Conservation (phyloP, 108 stramenopile genomes). For the Ochromonas danica region DNA sequence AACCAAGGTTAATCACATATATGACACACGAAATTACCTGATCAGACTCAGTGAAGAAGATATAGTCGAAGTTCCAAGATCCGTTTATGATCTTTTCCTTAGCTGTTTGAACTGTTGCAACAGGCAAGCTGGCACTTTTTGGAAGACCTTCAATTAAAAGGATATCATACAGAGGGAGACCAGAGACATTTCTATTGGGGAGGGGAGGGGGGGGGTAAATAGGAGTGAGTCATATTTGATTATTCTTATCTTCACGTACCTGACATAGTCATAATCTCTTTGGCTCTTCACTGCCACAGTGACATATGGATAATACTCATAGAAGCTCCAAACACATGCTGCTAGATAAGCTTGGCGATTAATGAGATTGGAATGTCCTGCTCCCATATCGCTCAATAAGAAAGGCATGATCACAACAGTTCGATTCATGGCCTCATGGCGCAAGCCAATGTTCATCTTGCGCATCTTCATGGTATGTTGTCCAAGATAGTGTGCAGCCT, state of each 20-base stretch:
- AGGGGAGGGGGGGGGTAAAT: too few relatives aligned
- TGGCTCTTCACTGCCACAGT: neutral
- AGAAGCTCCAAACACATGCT: constrained; percentile 34
- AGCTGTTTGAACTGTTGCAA: constrained; percentile 10
- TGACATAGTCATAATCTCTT: constrained; percentile 4
- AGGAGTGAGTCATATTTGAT: too few relatives aligned
- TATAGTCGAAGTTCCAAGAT: constrained; percentile 5
- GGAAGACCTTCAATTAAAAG: neutral
- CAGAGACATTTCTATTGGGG: neutral
- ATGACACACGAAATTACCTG: neutral
- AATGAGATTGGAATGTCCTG: constrained; percentile 20
- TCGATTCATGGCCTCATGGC: neutral
- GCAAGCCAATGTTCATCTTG: neutral
- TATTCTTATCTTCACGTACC: neutral
- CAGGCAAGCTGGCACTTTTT: constrained; percentile 25
- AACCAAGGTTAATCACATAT: neutral
- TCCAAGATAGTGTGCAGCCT: neutral
- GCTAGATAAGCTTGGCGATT: constrained; percentile 29
- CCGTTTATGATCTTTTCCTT: constrained; percentile 6
- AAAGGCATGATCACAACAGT: constrained; percentile 35
- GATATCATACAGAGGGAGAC: constrained; percentile 18
- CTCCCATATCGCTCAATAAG: constrained; percentile 10
- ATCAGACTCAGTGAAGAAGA: constrained; percentile 34
- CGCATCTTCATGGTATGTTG: neutral
- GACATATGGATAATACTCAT: neutral